These are phyloP conservation scores for Torulaspora microellipsoides DNA, from an alignment of 805 yeast species.

Conservation along the genomic window DNA sequence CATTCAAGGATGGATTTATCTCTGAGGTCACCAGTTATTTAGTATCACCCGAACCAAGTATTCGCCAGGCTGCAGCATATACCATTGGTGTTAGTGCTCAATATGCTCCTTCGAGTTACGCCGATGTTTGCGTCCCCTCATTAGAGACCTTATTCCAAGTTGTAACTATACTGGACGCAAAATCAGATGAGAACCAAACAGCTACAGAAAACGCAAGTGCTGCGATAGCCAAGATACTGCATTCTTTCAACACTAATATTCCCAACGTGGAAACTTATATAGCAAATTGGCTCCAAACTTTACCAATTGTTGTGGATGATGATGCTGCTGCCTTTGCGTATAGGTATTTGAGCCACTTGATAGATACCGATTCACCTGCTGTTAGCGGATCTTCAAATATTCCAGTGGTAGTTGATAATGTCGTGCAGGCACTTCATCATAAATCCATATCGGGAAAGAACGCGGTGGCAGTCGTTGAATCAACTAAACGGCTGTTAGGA, in stretches of 20 bases:
- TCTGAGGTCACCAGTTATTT: constrained; percentile 62
- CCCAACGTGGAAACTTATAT: constrained; percentile 61
- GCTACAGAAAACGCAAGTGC: constrained; percentile 86
- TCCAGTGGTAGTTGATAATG: constrained; percentile 59
- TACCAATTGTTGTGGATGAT: constrained; percentile 80
- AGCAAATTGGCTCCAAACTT: constrained; percentile 70
- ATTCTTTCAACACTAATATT: constrained; percentile 52
- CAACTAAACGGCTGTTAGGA: constrained; percentile 60
- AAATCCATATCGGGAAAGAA: constrained; percentile 63
- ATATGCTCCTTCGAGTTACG: constrained; percentile 61
- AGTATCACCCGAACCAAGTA: constrained; percentile 58
- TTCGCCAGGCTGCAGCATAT: constrained; percentile 85
- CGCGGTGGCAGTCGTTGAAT: constrained; percentile 58
- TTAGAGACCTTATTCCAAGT: constrained; percentile 71
- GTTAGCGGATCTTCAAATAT: constrained; percentile 45
- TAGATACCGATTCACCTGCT: constrained; percentile 59
- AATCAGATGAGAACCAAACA: constrained; percentile 73
- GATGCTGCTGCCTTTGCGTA: constrained; percentile 87
- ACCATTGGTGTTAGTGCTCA: constrained; percentile 85
- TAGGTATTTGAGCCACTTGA: constrained; percentile 65
- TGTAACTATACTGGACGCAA: constrained; percentile 72
- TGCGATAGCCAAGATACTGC: constrained; percentile 80
- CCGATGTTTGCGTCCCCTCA: constrained; percentile 61
- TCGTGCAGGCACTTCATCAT: constrained; percentile 69
- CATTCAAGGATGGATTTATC: constrained; percentile 61